These are phyloP conservation scores for Globisporangium lucens DNA, from an alignment of 352 stramenopile genomes.

Conservation along the genomic window DNA sequence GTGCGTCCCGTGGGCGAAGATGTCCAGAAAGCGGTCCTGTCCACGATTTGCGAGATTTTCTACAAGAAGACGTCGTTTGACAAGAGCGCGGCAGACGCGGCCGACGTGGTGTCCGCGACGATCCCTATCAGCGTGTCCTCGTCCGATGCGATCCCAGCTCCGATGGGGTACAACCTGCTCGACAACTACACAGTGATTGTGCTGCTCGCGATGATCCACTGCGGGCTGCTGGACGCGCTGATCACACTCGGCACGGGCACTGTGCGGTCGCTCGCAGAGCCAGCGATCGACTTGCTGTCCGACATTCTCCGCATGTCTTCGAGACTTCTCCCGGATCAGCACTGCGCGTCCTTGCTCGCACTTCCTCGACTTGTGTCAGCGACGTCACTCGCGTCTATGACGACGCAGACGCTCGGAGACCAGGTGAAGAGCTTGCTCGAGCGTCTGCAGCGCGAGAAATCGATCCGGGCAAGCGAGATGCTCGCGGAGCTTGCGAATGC, in stretches of 20 bases:
- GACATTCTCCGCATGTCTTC: slow-evolving; percentile 85
- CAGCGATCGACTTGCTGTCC: slow-evolving; percentile 78
- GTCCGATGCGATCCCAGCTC: slow-evolving; percentile 55
- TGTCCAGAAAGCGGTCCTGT: slow-evolving; percentile 84
- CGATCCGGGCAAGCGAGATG: slow-evolving; percentile 85
- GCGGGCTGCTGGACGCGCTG: slow-evolving; percentile 76
- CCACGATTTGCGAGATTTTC: slow-evolving; percentile 89
- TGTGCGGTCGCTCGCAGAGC: slow-evolving; percentile 70
- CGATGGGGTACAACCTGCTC: slow-evolving; percentile 76
- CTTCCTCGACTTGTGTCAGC: slow-evolving; percentile 78
- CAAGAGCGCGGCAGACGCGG: slow-evolving; percentile 39
- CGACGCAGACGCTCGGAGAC: slow-evolving; percentile 65
- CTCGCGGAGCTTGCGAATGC: slow-evolving; percentile 76
- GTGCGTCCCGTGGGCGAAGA: slow-evolving; percentile 87
- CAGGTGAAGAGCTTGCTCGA: slow-evolving; percentile 73
- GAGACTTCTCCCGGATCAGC: slow-evolving; percentile 76
- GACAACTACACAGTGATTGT: slow-evolving; percentile 89
- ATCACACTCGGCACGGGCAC: slow-evolving; percentile 78
- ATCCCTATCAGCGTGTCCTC: slow-evolving; percentile 73
- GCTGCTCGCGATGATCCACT: slow-evolving; percentile 84
- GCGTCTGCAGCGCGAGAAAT: slow-evolving; percentile 77
- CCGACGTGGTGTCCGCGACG: slow-evolving; percentile 37
- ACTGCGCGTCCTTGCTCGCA: slow-evolving; percentile 75
- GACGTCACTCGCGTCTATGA: slow-evolving; percentile 71
- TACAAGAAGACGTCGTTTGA: slow-evolving; percentile 85